Conservation (phyloP, 1,139 yeast genomes). For the Pichia cactophila region DNA sequence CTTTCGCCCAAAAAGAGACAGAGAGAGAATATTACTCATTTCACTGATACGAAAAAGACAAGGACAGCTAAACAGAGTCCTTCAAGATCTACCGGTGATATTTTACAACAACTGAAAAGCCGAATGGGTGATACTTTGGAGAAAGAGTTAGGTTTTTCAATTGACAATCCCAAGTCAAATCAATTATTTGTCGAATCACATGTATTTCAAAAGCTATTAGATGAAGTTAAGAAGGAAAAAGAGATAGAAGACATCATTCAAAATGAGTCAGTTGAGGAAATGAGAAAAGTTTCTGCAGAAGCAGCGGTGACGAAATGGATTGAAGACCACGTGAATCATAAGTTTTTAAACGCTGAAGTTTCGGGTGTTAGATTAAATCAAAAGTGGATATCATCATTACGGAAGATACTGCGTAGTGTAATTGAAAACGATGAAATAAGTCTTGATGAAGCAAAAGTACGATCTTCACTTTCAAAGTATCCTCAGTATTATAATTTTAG, state of each 20-base stretch:
- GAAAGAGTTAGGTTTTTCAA: slow-evolving; percentile 13
- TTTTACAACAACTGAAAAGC: slow-evolving; percentile 5
- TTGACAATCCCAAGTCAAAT: background rate
- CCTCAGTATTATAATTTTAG: slow-evolving; percentile 8
- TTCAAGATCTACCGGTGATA: slow-evolving; percentile 2
- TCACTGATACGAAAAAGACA: background rate
- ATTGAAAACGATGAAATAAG: background rate
- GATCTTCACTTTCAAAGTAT: background rate
- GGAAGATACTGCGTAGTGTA: slow-evolving; percentile 1
- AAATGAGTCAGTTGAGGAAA: background rate
- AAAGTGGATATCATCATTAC: slow-evolving; percentile 4
- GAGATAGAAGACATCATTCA: slow-evolving; percentile 1
- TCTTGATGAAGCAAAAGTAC: background rate
- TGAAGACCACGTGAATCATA: background rate
- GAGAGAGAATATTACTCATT: background rate
- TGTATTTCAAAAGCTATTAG: slow-evolving; percentile 1
- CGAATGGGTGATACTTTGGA: slow-evolving; percentile 8
- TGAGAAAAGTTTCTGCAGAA: background rate
- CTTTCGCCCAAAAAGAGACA: slow-evolving; percentile 7
- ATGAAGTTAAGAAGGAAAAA: slow-evolving; percentile 5
- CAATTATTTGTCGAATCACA: background rate
- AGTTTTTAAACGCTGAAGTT: slow-evolving; percentile 2
- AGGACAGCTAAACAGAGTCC: background rate
- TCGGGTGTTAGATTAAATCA: background rate
- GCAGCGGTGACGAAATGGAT: slow-evolving; percentile 6